Evolutionary conservation across 2,329 filamentous ascomycete species (phyloP).

Genomic region (Rhinocladiella similis): DNA sequence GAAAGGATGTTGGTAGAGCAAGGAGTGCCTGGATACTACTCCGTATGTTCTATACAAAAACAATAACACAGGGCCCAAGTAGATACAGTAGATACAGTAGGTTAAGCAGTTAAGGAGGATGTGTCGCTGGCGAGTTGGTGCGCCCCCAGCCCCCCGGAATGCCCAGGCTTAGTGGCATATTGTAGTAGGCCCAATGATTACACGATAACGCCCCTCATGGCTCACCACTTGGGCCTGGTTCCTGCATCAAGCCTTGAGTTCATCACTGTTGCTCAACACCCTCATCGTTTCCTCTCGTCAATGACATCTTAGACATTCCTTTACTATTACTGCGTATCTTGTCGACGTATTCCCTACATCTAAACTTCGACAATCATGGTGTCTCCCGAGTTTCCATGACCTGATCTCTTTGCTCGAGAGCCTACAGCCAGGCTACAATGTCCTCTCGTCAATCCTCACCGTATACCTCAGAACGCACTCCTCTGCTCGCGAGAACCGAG

Average conservation of each 20-base stretch:
- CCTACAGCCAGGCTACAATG: conserved; percentile 21
- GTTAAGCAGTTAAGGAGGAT: too few species aligned
- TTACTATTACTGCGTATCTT: not conserved
- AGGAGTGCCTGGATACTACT: too few species aligned
- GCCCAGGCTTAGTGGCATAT: too few species aligned
- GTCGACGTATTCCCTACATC: too few species aligned
- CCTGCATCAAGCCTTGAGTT: not conserved
- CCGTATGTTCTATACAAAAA: too few species aligned
- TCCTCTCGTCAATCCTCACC: conserved; percentile 32
- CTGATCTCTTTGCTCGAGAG: not conserved
- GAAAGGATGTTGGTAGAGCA: too few species aligned
- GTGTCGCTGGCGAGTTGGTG: too few species aligned
- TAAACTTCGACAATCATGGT: not conserved
- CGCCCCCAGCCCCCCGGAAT: too few species aligned
- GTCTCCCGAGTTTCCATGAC: not conserved
- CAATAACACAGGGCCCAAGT: too few species aligned
- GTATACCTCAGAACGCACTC: conserved; percentile 44
- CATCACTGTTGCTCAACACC: not conserved
- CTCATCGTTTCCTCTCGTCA: not conserved
- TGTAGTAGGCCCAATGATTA: too few species aligned
- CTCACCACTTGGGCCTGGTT: not conserved
- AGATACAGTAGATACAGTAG: too few species aligned
- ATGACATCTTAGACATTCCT: not conserved
- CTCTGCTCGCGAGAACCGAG: conserved; percentile 40
- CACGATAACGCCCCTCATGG: too few species aligned